These are phyloP conservation scores for Grosmannia serpens DNA, from an alignment of 2,329 filamentous ascomycete species.

Conservation along the genomic window DNA sequence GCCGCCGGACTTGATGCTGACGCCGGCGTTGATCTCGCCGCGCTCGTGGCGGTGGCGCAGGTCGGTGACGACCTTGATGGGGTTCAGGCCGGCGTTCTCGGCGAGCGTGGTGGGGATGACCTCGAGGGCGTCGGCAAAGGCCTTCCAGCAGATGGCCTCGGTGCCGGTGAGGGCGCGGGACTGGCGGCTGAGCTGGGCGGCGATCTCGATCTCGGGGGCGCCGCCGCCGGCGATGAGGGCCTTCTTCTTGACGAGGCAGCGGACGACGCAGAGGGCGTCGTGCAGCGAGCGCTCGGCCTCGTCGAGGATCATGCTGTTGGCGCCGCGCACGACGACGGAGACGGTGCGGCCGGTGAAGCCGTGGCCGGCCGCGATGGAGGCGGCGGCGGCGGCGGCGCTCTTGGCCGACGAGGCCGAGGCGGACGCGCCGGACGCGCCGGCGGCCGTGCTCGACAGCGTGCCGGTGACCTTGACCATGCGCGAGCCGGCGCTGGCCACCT, in stretches of 20 bases:
- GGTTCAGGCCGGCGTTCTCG: constrained; percentile 95
- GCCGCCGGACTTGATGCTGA: constrained; percentile 95
- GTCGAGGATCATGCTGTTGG: constrained; percentile 88
- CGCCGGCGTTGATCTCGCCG: constrained; percentile 90
- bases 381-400: neutral
- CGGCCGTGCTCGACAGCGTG: constrained; percentile 30
- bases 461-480: constrained; percentile 93
- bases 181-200: constrained; percentile 71
- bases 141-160: constrained; percentile 97
- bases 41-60: constrained; percentile 87
- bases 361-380: constrained; percentile 28
- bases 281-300: constrained; percentile 95
- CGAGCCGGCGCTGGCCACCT: constrained; percentile 75
- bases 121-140: constrained; percentile 94
- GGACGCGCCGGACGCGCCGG: neutral
- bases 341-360: constrained; percentile 62
- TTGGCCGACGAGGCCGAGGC: neutral
- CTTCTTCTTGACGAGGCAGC: constrained; percentile 98
- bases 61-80: constrained; percentile 97
- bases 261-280: constrained; percentile 94
- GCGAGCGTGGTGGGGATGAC: constrained; percentile 93
- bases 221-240: constrained; percentile 96
- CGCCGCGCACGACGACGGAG: constrained; percentile 86
- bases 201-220: constrained; percentile 93
- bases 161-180: constrained; percentile 78